Evolutionary conservation across 441 rosid genomes (phyloP), one percentile per base, ranked within the genome.

Genomic region (Euphorbia schlechtendalii): DNA sequence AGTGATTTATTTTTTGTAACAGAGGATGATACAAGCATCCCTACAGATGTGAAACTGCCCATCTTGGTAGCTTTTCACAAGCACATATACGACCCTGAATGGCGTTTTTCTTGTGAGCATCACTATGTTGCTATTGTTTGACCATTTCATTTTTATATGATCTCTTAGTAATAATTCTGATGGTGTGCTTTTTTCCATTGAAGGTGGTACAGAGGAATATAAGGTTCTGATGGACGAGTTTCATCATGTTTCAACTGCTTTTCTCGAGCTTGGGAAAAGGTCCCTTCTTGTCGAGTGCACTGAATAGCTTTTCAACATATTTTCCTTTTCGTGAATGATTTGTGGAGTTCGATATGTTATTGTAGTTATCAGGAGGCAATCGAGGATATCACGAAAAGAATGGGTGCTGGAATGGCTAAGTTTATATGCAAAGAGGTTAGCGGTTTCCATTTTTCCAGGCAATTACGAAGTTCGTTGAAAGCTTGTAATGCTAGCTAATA

Each of bases 371-470:
- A 74, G 56, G 74, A 83, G 73, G 96, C 92, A 65, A 87, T 92
- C 0, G 92, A 82, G 78, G 92, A 94, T 66, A 86, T 84, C 53
- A 91, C 98, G 65, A 78, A 64, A 74, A 81, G 85, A 77, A 91
- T 94, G 98, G 96, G 99, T 74, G 96, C 94, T 43, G 98, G 98
- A 70, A 94, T 94, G 98, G 98, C 94, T 59, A 89, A 94, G 74
- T 94, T 87, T 74, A 94, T 94, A 62, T 82, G 89, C 89, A 84
- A n/a, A n/a, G n/a, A n/a, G n/a, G n/a, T n/a, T n/a, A n/a, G n/a
- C n/a, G n/a, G n/a, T n/a, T n/a, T n/a, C n/a, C n/a, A n/a, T n/a
- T n/a, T n/a, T n/a, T n/a, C n/a, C n/a, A n/a, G n/a, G n/a, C n/a
- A n/a, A n/a, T n/a, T n/a, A n/a, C n/a, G n/a, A n/a, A n/a, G n/a